Percentiles rank a stretch among this genome's conserved stretches.
These are phyloP conservation scores for Pancytospora philotis DNA, from an alignment of 371 early-diverging fungal genomes.

Conservation along the genomic window DNA sequence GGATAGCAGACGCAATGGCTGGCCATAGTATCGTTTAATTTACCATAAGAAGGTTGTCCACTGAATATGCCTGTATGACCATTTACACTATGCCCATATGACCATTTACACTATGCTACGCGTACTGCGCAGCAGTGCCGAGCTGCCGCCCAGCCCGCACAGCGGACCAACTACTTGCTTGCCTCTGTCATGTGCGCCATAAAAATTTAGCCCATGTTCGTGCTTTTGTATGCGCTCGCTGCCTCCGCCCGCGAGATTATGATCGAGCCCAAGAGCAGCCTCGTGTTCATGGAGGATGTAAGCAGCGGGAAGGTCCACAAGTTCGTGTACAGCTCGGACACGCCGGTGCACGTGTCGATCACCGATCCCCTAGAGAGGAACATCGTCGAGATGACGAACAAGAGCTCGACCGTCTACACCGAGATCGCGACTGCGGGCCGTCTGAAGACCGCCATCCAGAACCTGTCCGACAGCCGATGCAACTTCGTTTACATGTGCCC, in stretches of 20 bases:
- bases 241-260: slow-evolving; percentile 28
- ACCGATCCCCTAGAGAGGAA: slow-evolving; percentile 8
- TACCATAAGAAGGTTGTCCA: too few species aligned
- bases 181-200: too few species aligned
- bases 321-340: slow-evolving; percentile 33
- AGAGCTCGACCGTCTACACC: slow-evolving; percentile 15
- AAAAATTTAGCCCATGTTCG: too few species aligned
- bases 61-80: too few species aligned
- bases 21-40: too few species aligned
- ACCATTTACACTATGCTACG: too few species aligned
- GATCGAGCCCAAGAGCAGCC: slow-evolving; percentile 24
- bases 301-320: slow-evolving; percentile 16
- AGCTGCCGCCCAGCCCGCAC: too few species aligned
- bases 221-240: slow-evolving; percentile 18
- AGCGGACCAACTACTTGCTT: too few species aligned
- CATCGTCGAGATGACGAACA: not conserved
- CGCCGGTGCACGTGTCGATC: not conserved
- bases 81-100: too few species aligned
- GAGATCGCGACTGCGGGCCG: slow-evolving; percentile 2
- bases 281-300: slow-evolving; percentile 35
- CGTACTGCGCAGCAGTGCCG: too few species aligned
- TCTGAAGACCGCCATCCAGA: slow-evolving; percentile 30
- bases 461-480: slow-evolving; percentile 11
- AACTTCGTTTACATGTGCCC: slow-evolving; percentile 39
- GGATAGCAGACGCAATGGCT: too few species aligned